Evolutionary conservation across 73 alveolate genomes (phyloP).

Genomic region (Paramecium primaurelia): DNA sequence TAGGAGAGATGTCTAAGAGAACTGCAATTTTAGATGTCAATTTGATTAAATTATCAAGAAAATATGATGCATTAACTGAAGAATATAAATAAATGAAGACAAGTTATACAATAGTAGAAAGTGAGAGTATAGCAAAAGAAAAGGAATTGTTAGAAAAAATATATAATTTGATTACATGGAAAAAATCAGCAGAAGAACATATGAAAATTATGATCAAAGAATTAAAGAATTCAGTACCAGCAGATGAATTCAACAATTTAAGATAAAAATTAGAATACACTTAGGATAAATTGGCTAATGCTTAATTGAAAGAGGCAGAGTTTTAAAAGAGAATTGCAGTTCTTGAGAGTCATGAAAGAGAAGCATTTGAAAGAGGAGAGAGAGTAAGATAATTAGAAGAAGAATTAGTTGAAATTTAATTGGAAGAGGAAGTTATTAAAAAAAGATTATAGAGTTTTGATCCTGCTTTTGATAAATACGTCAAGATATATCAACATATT

Average conservation of each 20-base stretch:
- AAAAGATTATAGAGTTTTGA: constrained; percentile 42
- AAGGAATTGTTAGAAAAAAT: constrained; percentile 39
- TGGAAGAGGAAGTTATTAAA: constrained; percentile 53
- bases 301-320: constrained; percentile 42
- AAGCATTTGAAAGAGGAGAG: constrained; percentile 36
- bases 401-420: constrained; percentile 57
- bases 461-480: constrained; percentile 31
- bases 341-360: constrained; percentile 58
- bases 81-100: constrained; percentile 43
- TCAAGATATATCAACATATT: background rate
- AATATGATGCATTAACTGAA: constrained; percentile 49
- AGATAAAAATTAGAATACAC: constrained; percentile 39
- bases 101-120: background rate
- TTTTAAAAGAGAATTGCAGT: background rate
- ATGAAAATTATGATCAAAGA: constrained; percentile 29
- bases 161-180: constrained; percentile 42
- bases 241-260: background rate
- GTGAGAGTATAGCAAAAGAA: constrained; percentile 26
- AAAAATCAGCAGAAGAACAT: constrained; percentile 49
- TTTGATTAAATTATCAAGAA: constrained; percentile 54
- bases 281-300: constrained; percentile 28
- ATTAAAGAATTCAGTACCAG: constrained; percentile 18
- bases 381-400: constrained; percentile 56
- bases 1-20: constrained; percentile 68
- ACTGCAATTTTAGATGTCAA: constrained; percentile 82